Conservation (phyloP, 192 early-diverging fungal species). For the Gonapodya sp. region DNA sequence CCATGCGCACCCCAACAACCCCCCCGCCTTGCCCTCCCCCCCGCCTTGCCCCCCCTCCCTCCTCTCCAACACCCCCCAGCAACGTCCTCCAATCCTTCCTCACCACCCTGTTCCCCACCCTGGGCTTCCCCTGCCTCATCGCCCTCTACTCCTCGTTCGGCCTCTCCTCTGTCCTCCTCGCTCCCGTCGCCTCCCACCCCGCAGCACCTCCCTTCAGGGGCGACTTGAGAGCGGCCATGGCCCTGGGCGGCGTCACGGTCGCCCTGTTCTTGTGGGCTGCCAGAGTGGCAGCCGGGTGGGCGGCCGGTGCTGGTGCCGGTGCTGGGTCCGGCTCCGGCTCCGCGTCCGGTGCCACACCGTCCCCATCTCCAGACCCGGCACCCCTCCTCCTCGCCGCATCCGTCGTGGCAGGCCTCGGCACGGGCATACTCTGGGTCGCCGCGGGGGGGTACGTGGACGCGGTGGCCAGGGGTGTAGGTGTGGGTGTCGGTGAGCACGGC, state of each 20-base stretch:
- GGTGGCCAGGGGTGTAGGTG: background rate
- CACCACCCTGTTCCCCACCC: background rate
- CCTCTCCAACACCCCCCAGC: too few species aligned
- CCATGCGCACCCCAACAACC: too few species aligned
- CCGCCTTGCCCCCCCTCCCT: too few species aligned
- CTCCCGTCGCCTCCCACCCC: background rate
- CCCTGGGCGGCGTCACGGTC: background rate
- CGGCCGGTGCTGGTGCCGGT: background rate
- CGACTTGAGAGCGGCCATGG: background rate
- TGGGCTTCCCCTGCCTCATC: background rate
- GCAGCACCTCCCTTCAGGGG: background rate
- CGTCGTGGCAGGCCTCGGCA: background rate
- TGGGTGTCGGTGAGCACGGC: background rate
- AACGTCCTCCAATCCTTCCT: conserved; percentile 2
- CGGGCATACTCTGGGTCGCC: background rate
- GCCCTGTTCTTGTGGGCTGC: background rate
- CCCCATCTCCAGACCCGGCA: background rate
- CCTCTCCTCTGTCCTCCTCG: background rate
- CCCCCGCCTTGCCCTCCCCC: too few species aligned
- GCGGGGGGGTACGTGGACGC: background rate
- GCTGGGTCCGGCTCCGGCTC: too few species aligned
- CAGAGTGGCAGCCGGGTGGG: background rate
- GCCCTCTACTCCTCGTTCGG: conserved; percentile 2
- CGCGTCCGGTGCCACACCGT: background rate
- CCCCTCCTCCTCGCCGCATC: background rate